Base-by-base conservation (phyloP, 345 rosid genomes). In the Corchorus capsularis region DNA sequence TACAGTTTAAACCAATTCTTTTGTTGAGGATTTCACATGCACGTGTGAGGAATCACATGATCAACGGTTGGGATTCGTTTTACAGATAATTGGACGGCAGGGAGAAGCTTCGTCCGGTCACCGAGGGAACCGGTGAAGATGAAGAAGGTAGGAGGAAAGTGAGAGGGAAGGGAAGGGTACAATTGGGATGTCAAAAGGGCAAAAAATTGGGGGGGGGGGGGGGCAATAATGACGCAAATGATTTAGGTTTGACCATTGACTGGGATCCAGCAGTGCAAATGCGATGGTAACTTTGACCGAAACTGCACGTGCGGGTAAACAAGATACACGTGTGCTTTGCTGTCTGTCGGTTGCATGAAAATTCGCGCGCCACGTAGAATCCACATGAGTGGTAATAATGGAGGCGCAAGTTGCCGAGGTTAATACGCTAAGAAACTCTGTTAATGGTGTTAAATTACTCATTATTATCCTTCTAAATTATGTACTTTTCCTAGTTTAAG, bases 271-370 rank as follows among this genome's bases (percentile, higher is more conserved):
- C 82, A 27, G 27, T 27, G 27, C 27, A 66, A 78, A 81, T 81
- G 83, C 77, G 56, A 9, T 27, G 15, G 65, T 39, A 76, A 74
- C 65, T 90, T 78, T 86, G 90, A 88, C 89, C 76, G 70, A 56
- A 66, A 69, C 67, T 80, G 82, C 83, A 87, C 85, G 92, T 83
- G 93, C 65, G 87, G 72, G 70, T 35, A 50, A 59, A 43, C 71
- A 73, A 76, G 56, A 70, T 72, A 82, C 98, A 89, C 87, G 87
- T 89, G 87, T 82, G 88, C 92, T 76, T 82, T 63, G 94, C 87
- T 90, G 98, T 85, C 81, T 62, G 62, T 35, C 73, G 49, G 74
- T 19, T 74, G 81, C 63, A 50, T 79, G 4, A 82, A 73, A 78
- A 73, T 60, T 73, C 73, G 87, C 73, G 86, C 80, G 82, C 89